phyloP scores from a whole-genome alignment of 306 rosid genomes.

The Fragaria nilgerrensis region DNA sequence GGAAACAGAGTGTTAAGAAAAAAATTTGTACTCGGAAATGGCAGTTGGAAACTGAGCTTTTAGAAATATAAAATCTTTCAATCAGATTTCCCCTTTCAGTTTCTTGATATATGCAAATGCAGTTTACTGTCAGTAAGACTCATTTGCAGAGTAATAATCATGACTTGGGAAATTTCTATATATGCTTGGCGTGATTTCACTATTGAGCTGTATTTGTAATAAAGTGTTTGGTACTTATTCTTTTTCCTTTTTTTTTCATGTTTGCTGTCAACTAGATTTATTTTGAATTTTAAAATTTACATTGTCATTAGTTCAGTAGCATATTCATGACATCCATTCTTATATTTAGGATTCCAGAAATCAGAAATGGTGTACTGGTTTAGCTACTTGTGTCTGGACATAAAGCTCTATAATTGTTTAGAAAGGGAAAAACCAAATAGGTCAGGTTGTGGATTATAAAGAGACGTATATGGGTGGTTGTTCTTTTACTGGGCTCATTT shows the following conservation, averaged over 20 bases:
- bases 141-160: not conserved
- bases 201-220: not conserved
- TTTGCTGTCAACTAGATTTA: not conserved
- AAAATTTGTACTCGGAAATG: not conserved
- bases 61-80: not conserved
- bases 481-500: not conserved
- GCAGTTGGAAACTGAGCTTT: not conserved
- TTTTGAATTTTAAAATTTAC: not conserved
- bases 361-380: not conserved
- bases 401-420: not conserved
- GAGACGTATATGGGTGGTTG: not conserved
- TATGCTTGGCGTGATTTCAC: not conserved
- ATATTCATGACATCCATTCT: not conserved
- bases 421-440: not conserved
- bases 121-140: not conserved
- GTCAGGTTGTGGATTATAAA: not conserved
- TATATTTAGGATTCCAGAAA: not conserved
- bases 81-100: not conserved
- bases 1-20: not conserved
- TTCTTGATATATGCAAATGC: not conserved
- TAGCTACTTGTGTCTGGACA: conserved; percentile 2
- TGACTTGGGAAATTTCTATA: not conserved
- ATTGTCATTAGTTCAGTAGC: not conserved
- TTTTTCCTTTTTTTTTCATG: not conserved
- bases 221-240: not conserved